A percentile compares a stretch with the other conserved stretches of the same genome.
phyloP scores from a whole-genome alignment of 202 grass and related monocot genomes.

The Eragrostis tef region DNA sequence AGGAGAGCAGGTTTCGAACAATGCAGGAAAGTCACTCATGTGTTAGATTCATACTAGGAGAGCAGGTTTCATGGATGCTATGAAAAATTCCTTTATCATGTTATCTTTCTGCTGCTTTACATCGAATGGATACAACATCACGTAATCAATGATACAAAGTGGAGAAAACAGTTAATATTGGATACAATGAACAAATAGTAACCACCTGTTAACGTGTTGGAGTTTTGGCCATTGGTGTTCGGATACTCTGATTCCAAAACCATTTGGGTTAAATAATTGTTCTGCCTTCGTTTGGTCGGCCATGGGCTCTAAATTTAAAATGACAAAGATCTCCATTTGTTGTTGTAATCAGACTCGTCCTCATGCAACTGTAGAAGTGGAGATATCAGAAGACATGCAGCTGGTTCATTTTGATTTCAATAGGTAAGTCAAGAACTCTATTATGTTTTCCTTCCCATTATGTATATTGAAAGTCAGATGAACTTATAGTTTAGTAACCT shows the following conservation, averaged over 20 bases:
- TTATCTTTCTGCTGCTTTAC: slow-evolving; percentile 21
- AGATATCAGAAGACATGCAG: slow-evolving; percentile 99
- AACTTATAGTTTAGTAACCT: slow-evolving; percentile 11
- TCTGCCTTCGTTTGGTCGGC: not conserved
- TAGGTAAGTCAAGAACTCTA: slow-evolving; percentile 63
- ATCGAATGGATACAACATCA: not conserved
- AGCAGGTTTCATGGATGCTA: not conserved
- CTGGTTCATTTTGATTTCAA: slow-evolving; percentile 99
- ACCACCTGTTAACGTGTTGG: not conserved
- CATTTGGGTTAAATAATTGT: slow-evolving; percentile 32
- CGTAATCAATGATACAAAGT: slow-evolving; percentile 16
- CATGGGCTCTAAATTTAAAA: not conserved
- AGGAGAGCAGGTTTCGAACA: not conserved
- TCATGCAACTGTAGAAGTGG: slow-evolving; percentile 99
- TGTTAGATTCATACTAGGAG: no score
- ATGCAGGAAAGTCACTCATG: slow-evolving; percentile 9
- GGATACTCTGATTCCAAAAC: not conserved
- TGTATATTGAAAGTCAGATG: slow-evolving; percentile 3
- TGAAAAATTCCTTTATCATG: slow-evolving; percentile 24
- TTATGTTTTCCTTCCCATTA: slow-evolving; percentile 1
- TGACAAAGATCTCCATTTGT: slow-evolving; percentile 33
- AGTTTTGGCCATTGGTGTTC: slow-evolving; percentile 11
- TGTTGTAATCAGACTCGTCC: slow-evolving; percentile 77
- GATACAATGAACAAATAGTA: slow-evolving; percentile 30
- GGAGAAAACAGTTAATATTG: not conserved